phyloP scores from a whole-genome alignment of 2,329 filamentous ascomycete species.

The Trichoderma hamatum region DNA sequence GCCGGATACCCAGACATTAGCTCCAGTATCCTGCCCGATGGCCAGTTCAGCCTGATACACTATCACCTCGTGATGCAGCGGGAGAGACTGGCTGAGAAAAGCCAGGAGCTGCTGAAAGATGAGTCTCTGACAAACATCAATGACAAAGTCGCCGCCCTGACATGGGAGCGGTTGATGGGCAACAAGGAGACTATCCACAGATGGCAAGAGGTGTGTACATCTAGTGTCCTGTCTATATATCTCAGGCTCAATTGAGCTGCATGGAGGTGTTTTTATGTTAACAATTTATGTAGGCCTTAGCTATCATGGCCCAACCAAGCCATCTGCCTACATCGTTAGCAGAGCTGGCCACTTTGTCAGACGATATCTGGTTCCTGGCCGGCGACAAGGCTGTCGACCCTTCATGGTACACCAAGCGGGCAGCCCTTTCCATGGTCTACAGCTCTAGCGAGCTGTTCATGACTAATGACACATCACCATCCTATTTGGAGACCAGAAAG shows the following conservation, averaged over 20 bases:
- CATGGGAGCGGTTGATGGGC: constrained; percentile 75
- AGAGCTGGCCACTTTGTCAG: constrained; percentile 80
- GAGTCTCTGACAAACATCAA: constrained; percentile 52
- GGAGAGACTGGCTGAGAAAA: constrained; percentile 55
- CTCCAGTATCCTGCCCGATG: constrained; percentile 77
- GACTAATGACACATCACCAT: constrained; percentile 79
- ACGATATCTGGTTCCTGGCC: constrained; percentile 89
- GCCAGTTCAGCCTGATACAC: constrained; percentile 78
- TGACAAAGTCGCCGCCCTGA: constrained; percentile 68
- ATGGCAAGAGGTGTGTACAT: constrained; percentile 77
- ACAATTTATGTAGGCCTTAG: constrained; percentile 66
- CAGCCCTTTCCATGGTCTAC: constrained; percentile 59
- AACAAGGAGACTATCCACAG: constrained; percentile 73
- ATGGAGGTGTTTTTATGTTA: neutral
- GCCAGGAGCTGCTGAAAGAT: constrained; percentile 45
- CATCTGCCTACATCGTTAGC: constrained; percentile 74
- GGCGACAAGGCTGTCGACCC: constrained; percentile 81
- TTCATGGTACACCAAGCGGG: constrained; percentile 78
- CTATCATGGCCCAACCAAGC: constrained; percentile 83
- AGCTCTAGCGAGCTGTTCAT: constrained; percentile 87
- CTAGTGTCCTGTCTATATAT: neutral
- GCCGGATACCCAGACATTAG: constrained; percentile 86
- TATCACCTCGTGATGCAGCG: constrained; percentile 75
- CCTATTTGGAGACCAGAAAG: constrained; percentile 74
- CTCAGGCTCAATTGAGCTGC: neutral